Evolutionary conservation across 2,329 filamentous ascomycete species (phyloP), one percentile per base, ranked within the genome.

Genomic region (Aspergillus hortae): DNA sequence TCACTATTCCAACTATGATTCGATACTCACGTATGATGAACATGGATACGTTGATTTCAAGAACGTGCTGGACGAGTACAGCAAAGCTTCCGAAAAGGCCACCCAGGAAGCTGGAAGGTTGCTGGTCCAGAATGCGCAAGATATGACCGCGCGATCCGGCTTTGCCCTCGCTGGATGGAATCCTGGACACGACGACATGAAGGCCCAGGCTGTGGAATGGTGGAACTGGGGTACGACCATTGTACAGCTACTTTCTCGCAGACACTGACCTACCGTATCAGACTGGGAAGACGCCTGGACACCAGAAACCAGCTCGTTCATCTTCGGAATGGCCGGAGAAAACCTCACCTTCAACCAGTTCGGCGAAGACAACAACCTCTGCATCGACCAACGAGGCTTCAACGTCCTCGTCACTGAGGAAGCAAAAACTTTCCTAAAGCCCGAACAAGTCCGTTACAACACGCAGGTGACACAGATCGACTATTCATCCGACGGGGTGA

Each of bases 291-390:
- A 77, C 40, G 77, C 81, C 1, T 80, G 76, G 54, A 67, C 77
- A 0, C 85, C 85, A 0, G 82, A 86, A 46, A 69, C 80, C 44
- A 79, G 76, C 17, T 80, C 79, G 0, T 71, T 82, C 23, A 68
- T 82, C 15, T 86, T 81, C 52, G 81, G 80, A 0, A 71, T 78
- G 12, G 76, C 80, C 0, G 78, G 63, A 2, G 76, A 81, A 42
- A 88, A 88, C 60, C 69, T 83, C 7, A 85, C 83, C 0, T 86
- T 83, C 58, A 79, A 84, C 54, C 79, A 84, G 52, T 87, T 78
- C 66, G 78, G 78, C n/a, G 77, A 83, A 14, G 77, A 77, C 15
- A 86, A 85, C 64, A 82, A 85, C 56, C 79, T 82, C 27, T 83
- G 85, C 38, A 69, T 75, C 30, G 85, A 88, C 53, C 77, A 78